Conservation (phyloP, 208 protist species). For the Tritrichomonas musculus region DNA sequence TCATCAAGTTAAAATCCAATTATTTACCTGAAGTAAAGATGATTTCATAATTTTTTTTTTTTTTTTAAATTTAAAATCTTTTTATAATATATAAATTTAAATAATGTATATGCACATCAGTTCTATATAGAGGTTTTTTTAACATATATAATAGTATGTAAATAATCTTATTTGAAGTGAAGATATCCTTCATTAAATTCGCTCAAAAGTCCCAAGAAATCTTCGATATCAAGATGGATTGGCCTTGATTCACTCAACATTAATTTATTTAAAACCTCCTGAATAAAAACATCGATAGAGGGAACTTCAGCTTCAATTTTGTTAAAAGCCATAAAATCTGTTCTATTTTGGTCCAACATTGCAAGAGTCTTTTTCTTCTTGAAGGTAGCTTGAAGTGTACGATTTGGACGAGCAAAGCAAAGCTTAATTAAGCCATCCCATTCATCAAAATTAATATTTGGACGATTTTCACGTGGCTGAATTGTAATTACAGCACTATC, state of each 20-base stretch:
- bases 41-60: neutral
- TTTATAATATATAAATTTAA: neutral
- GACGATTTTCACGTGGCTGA: constrained; percentile 86
- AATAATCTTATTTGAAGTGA: constrained; percentile 32
- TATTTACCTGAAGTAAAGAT: neutral
- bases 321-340: neutral
- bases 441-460: constrained; percentile 94
- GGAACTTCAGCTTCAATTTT: neutral
- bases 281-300: neutral
- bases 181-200: neutral
- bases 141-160: too few relatives aligned
- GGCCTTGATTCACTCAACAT: neutral
- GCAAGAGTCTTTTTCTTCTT: neutral
- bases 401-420: constrained; percentile 76
- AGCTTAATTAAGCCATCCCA: constrained; percentile 97
- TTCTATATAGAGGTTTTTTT: too few relatives aligned
- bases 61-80: neutral
- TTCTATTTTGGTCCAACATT: neutral
- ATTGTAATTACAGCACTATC: constrained; percentile 96
- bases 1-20: too few relatives aligned
- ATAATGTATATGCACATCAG: neutral
- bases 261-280: neutral
- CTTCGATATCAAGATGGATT: constrained; percentile 31
- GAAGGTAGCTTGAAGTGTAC: constrained; percentile 28
- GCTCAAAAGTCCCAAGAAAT: constrained; percentile 9